Evolutionary conservation across 2,329 filamentous ascomycete species (phyloP), one percentile per base, ranked within the genome.

Genomic region (Diaporthe citri): DNA sequence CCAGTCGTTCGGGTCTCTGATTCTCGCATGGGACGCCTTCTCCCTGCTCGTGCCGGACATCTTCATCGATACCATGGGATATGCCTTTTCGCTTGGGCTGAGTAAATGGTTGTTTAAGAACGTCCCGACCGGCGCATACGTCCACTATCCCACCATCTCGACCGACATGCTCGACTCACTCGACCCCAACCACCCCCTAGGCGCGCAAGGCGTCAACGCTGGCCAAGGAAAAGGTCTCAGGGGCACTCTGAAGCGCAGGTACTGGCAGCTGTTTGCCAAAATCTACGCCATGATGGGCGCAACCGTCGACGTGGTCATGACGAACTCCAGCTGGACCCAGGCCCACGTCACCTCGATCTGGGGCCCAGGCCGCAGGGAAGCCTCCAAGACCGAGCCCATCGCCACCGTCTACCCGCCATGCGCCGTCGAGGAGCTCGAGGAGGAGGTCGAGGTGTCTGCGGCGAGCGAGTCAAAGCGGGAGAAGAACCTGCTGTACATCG

Each of bases 11-110:
- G 97, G 97, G 56, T 98, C 96, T 8, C 82, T 99, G 60, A 82
- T 98, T 39, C 88, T 99, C 72, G 96, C 94, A 36, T 97, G 95
- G 88, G 96, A 99, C 81, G 96, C 96, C 15, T 97, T 99, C 82
- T 93, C 91, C n/a, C 90, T 98, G 3, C 88, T 98, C 3, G 94
- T 96, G 0, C 97, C 97, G 0, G 97, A 99, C 82, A 90, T 98
- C 71, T 98, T 98, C 82, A 89, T 99, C 79, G 97, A 99, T 82
- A 99, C 97, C 2, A 98, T 99, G 96, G 97, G 97, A 77, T 99
- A 98, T 81, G 95, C 96, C 36, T 99, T 98, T 82, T 90, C 94
- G 0, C 90, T 98, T 15, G 95, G 94, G 12, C 88, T 98, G 4
- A 94, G 89, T 83, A 97, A 95, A 81, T 89, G 94, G 77, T 87